Evolutionary conservation across 495 filamentous ascomycete species (phyloP), one percentile per base, ranked within the genome.

Genomic region (Neurospora hispaniola): DNA sequence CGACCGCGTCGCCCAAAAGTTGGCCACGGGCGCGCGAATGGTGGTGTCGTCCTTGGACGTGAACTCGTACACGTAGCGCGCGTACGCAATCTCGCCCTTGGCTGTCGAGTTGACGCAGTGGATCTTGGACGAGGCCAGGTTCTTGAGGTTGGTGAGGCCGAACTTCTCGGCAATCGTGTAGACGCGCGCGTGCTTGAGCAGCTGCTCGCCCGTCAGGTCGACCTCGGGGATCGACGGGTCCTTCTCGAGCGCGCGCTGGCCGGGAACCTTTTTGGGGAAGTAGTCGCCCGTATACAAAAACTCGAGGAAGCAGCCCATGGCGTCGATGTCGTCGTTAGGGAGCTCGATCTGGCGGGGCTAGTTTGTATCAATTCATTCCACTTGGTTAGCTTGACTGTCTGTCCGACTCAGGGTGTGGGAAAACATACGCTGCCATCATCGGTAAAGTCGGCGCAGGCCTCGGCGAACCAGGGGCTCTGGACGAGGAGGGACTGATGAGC

Each of bases 241-340:
- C 62, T 80, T 79, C 75, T 92, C 88, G 2, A 92, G 82, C 42
- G 83, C 74, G 27, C 82, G 84, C 70, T 86, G 81, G 59, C 87
- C 84, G n/a, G 85, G 78, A 18, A 90, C 70, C 76, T 90, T 90
- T 73, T 85, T 84, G 4, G 93, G 91, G 80, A 93, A 93, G 86
- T 97, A 97, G 80, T 98, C 93, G 80, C 88, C 89, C 2, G 93
- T 97, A 82, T 98, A 98, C 41, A 96, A 89, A 82, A 91, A 98
- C 83, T 97, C 91, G 76, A 98, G 88, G 78, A 97, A 94, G 82
- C 89, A 94, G 42, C 92, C 90, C 72, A 94, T 90, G 42, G 94
- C 92, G 73, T 94, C 92, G 39, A 96, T 82, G 76, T 95, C 88
- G 74, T 93, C 91, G 74, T 86, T 83, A 0, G 86, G 79, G 42